These are phyloP conservation scores for Colletotrichum karsti DNA, from an alignment of 2,329 filamentous ascomycete genomes.

Conservation along the genomic window DNA sequence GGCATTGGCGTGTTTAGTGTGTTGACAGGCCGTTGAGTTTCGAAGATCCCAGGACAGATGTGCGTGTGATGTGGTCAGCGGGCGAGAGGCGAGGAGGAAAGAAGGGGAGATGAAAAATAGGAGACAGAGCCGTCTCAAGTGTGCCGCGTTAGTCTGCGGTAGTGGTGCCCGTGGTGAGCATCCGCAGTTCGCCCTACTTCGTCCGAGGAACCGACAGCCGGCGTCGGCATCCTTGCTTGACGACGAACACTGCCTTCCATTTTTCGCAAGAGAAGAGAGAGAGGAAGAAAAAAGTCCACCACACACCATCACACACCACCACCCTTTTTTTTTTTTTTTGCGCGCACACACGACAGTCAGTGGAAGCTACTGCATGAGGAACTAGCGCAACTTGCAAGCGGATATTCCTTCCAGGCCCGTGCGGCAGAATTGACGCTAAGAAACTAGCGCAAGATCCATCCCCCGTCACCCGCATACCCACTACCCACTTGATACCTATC, in stretches of 20 bases:
- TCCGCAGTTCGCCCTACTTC: constrained; percentile 17
- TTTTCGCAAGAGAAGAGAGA: background rate
- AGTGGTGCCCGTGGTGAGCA: no score
- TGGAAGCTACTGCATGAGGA: constrained; percentile 25
- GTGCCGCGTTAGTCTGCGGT: background rate
- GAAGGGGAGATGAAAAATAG: background rate
- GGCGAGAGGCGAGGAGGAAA: constrained; percentile 1
- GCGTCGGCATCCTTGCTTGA: background rate
- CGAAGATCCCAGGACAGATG: background rate
- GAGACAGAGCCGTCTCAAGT: background rate
- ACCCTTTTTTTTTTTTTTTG: background rate
- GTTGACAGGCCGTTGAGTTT: constrained; percentile 15
- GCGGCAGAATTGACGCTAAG: constrained; percentile 7
- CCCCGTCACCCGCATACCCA: constrained; percentile 23
- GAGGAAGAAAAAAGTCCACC: constrained; percentile 1
- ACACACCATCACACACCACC: constrained; percentile 2
- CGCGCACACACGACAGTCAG: constrained; percentile 10
- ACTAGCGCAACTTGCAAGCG: constrained; percentile 18
- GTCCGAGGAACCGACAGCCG: constrained; percentile 24
- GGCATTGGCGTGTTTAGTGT: background rate
- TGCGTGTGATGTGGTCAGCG: constrained; percentile 21
- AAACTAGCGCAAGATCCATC: constrained; percentile 22
- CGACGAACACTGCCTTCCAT: no score
- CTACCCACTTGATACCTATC: no score
- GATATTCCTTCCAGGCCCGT: constrained; percentile 12